Evolutionary conservation across 1,284 basidiomycete genomes (phyloP).

Genomic region (Sparassis latifolia): DNA sequence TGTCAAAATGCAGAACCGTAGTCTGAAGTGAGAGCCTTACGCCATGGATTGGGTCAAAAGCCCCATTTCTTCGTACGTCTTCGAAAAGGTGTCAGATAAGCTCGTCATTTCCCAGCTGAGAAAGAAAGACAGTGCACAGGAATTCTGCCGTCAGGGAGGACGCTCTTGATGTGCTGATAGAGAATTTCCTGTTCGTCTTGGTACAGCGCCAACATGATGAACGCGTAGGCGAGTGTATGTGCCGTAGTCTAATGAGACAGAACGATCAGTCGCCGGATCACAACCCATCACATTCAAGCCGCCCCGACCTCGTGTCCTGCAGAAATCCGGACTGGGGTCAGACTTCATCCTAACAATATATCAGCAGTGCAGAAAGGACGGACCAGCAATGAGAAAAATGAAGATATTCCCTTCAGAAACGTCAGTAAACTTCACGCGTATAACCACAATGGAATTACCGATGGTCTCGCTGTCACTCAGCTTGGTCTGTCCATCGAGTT

Average conservation of each 20-base stretch:
- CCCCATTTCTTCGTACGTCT: slow-evolving; percentile 49
- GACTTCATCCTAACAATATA: no score
- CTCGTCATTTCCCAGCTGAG: slow-evolving; percentile 1
- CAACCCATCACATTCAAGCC: no score
- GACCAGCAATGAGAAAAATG: slow-evolving; percentile 40
- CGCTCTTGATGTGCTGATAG: slow-evolving; percentile 41
- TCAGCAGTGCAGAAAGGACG: neutral
- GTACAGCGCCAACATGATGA: slow-evolving; percentile 46
- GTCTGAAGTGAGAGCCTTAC: slow-evolving; percentile 22
- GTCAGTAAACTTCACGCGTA: neutral
- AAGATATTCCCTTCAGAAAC: slow-evolving; percentile 40
- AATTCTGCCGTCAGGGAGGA: slow-evolving; percentile 34
- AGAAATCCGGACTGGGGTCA: no score
- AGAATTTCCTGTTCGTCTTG: slow-evolving; percentile 58
- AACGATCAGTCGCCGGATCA: no score
- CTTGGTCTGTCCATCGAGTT: slow-evolving; percentile 22
- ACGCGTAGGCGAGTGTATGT: slow-evolving; percentile 50
- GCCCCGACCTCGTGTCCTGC: neutral
- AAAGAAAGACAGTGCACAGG: slow-evolving; percentile 28
- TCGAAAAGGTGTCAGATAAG: neutral
- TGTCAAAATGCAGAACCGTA: neutral
- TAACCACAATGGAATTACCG: slow-evolving; percentile 23
- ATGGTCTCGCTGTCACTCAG: slow-evolving; percentile 45
- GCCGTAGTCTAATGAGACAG: slow-evolving; percentile 34
- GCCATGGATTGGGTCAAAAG: slow-evolving; percentile 38